Evolutionary conservation across 306 rosid species (phyloP), one percentile per base, ranked within the genome.

Genomic region (Mimosa bimucronata): DNA sequence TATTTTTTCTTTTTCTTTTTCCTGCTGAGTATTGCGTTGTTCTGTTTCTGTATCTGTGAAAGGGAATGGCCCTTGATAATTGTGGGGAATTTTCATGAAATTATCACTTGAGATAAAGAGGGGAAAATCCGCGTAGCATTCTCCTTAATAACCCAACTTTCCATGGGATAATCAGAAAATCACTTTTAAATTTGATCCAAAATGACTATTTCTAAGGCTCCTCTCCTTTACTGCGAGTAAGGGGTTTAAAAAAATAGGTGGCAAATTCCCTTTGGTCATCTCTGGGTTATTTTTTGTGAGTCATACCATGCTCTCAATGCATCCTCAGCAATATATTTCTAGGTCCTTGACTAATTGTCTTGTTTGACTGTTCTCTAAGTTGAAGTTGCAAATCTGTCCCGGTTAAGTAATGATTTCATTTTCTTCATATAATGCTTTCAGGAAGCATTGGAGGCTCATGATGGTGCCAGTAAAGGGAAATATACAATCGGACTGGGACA

Each of bases 401-500:
- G 80, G 74, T 68, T 61, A 37, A 55, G 48, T 69, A 23, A 81
- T 52, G 46, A 38, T 65, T 82, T 71, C 40, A 34, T 26, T 18
- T 57, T 72, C 52, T 86, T 64, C 62, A 14, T 57, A 61, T 77
- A 15, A 15, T 67, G 19, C 19, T 75, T 74, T 66, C 79, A 93
- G 98, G 99, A 93, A 87, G 92, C 89, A 71, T 81, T 93, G 92
- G 99, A 96, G 89, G 93, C 91, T 79, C 97, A 96, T 80, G 99
- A 96, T 86, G 97, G 99, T 64, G 98, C 88, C 5, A 96, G 98
- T 80, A 96, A 90, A 79, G 99, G 99, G 84, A 95, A 95, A 62
- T 93, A 95, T 84, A 93, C 99, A 5, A 95, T 95, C 26, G 99
- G 99, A 61, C 98, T 96, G 6, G 99, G 99, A 71, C 99, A 96